Percentiles rank a stretch among this genome's conserved stretches.
These are phyloP conservation scores for Epicoccum sorghinum DNA, from an alignment of 2,329 filamentous ascomycete genomes.

Conservation along the genomic window DNA sequence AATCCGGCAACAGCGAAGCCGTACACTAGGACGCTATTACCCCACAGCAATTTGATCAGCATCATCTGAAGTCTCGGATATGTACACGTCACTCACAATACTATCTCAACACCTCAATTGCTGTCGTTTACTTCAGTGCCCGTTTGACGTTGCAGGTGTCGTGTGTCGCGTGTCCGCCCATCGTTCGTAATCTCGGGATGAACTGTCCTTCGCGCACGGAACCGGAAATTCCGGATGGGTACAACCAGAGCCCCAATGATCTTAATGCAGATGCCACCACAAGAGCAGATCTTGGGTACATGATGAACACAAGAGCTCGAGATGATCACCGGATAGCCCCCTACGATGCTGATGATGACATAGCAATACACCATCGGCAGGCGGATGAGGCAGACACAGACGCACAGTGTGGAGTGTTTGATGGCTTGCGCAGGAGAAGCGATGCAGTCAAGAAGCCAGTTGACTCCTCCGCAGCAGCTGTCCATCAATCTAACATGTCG, in stretches of 20 bases:
- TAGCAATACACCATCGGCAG: background rate
- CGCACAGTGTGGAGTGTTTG: background rate
- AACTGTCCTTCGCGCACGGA: conserved; percentile 70
- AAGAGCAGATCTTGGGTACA: conserved; percentile 65
- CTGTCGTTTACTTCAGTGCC: background rate
- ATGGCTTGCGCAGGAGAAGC: background rate
- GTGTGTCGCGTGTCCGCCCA: background rate
- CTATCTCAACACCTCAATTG: background rate
- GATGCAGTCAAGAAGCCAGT: background rate
- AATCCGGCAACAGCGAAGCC: conserved; percentile 7
- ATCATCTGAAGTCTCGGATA: background rate
- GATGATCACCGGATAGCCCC: conserved; percentile 47
- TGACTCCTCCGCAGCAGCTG: background rate
- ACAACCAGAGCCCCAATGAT: conserved; percentile 66
- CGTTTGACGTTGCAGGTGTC: background rate
- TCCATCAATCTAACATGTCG: conserved; percentile 3
- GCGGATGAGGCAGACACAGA: background rate
- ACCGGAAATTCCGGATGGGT: conserved; percentile 57
- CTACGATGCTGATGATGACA: conserved; percentile 5
- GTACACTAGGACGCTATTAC: conserved; percentile 12
- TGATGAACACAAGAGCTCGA: conserved; percentile 63
- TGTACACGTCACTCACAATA: background rate
- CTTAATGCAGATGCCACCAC: conserved; percentile 67
- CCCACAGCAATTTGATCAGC: conserved; percentile 2
- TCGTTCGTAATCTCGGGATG: conserved; percentile 51